These are phyloP conservation scores for Daldinia bambusicola DNA, from an alignment of 495 filamentous ascomycete species.

Conservation along the genomic window DNA sequence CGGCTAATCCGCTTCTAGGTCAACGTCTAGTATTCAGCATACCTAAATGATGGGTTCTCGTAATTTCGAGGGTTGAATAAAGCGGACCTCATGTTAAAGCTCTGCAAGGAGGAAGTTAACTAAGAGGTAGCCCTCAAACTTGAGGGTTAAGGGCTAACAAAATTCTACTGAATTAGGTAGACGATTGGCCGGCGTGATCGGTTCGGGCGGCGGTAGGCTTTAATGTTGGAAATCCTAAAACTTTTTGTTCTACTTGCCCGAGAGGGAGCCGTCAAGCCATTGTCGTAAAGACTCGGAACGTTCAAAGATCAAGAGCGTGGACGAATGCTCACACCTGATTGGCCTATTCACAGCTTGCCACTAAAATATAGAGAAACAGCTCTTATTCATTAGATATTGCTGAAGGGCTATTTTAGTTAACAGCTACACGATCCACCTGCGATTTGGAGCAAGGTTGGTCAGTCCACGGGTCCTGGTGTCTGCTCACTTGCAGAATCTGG, in stretches of 20 bases:
- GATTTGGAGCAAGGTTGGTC: conserved; percentile 21
- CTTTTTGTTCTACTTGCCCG: conserved; percentile 12
- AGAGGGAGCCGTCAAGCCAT: conserved; percentile 24
- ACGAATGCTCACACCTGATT: conserved; percentile 33
- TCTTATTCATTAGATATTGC: conserved; percentile 26
- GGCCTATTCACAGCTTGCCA: conserved; percentile 13
- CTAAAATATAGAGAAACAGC: conserved; percentile 20
- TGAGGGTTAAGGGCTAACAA: conserved; percentile 3
- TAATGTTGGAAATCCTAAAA: conserved; percentile 14
- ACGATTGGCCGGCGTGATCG: neutral
- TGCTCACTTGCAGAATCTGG: conserved; percentile 22
- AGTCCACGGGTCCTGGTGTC: conserved; percentile 19
- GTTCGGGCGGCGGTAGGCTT: conserved; percentile 2
- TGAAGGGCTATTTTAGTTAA: conserved; percentile 30
- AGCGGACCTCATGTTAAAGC: conserved; percentile 1
- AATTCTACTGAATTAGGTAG: neutral
- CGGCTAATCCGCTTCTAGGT: conserved; percentile 6
- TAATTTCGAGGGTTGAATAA: neutral
- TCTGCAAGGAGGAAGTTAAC: neutral
- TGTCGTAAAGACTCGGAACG: conserved; percentile 11
- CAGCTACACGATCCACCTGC: conserved; percentile 36
- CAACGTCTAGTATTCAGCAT: neutral
- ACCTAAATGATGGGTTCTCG: conserved; percentile 12
- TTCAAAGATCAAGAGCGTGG: conserved; percentile 36
- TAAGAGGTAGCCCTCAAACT: conserved; percentile 24